A percentile compares a stretch with the other conserved stretches of the same genome.
Evolutionary conservation across 176 grass and related monocot species (phyloP).

Genomic region (Oryza coarctata): DNA sequence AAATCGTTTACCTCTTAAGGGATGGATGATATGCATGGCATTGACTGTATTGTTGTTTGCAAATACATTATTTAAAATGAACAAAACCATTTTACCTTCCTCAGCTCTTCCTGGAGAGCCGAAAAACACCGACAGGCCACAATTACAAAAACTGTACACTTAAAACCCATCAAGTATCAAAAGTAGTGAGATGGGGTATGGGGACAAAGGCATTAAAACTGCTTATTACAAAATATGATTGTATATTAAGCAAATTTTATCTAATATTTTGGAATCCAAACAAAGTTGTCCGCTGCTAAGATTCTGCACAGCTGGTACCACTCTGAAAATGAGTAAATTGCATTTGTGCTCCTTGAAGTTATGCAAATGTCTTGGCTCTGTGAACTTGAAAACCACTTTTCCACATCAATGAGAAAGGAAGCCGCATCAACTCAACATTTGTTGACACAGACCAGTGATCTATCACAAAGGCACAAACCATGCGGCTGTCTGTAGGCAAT

Average conservation of each 20-base stretch:
- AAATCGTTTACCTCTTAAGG: not conserved
- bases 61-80: slow-evolving; percentile 2
- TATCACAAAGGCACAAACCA: not conserved
- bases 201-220: not conserved
- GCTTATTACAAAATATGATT: not conserved
- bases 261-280: not conserved
- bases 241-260: not conserved
- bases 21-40: not conserved
- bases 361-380: too few species aligned
- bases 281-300: not conserved
- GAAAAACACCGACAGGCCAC: not conserved
- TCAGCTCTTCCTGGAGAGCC: not conserved
- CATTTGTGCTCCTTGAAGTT: not conserved
- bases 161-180: not conserved
- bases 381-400: not conserved
- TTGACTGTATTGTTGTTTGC: not conserved
- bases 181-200: not conserved
- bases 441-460: not conserved
- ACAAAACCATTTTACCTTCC: not conserved
- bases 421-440: not conserved
- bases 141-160: not conserved
- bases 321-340: not conserved
- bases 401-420: not conserved
- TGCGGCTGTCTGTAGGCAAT: not conserved
- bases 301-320: not conserved